A percentile compares a stretch with the other conserved stretches of the same genome.
Conservation (phyloP, 2,329 filamentous ascomycete genomes). For the Penicillium sp. region DNA sequence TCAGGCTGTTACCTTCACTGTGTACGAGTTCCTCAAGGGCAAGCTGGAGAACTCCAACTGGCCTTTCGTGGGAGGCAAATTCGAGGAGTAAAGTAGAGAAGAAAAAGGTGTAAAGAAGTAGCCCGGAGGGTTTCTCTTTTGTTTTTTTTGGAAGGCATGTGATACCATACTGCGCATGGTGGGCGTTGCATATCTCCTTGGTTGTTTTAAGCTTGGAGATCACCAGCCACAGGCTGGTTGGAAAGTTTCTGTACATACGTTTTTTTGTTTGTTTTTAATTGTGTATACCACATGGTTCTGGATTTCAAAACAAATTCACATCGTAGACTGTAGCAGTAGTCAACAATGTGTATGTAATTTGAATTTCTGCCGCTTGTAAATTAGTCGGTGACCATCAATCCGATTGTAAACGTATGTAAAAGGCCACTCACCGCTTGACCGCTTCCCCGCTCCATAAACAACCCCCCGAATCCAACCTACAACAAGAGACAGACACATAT, state of each 20-base stretch:
- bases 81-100: conserved; percentile 56
- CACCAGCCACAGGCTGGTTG: conserved; percentile 7
- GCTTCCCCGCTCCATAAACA: conserved; percentile 25
- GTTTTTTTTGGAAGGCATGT: conserved; percentile 20
- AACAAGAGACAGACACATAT: not conserved
- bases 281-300: conserved; percentile 17
- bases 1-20: conserved; percentile 75
- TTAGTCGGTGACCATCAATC: not conserved
- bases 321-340: not conserved
- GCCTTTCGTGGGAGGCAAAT: conserved; percentile 60
- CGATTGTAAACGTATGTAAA: not conserved
- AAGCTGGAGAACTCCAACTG: conserved; percentile 68
- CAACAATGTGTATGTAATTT: not conserved
- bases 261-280: conserved; percentile 8
- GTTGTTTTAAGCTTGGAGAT: conserved; percentile 8
- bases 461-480: conserved; percentile 6
- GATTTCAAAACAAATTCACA: not conserved
- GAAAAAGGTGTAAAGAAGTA: not conserved
- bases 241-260: conserved; percentile 20
- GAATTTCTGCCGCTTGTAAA: not conserved
- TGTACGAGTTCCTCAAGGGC: conserved; percentile 75
- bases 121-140: not conserved
- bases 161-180: conserved; percentile 27
- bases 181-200: conserved; percentile 22
- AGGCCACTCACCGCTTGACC: conserved; percentile 26